Conservation (phyloP, 116 monocot species). For the Phalaenopsis hybrid region DNA sequence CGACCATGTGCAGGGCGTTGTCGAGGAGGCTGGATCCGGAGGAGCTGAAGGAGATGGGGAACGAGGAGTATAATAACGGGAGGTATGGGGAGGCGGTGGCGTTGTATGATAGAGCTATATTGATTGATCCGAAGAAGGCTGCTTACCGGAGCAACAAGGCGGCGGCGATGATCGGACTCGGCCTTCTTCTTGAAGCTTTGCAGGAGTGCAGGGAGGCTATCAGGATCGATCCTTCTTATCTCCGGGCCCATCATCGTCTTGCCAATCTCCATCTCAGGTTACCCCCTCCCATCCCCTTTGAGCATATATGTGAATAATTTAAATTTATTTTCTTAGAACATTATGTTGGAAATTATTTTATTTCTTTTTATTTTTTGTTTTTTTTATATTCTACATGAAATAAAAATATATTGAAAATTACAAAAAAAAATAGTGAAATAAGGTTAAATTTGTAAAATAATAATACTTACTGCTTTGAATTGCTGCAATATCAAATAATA, state of each 20-base stretch:
- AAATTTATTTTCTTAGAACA: no score
- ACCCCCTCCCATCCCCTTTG: neutral
- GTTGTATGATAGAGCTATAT: constrained; percentile 59
- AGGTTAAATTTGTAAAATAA: no score
- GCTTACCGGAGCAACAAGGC: constrained; percentile 71
- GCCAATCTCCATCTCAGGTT: constrained; percentile 65
- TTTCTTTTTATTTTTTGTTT: no score
- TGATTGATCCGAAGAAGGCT: constrained; percentile 40
- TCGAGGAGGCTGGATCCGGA: constrained; percentile 52
- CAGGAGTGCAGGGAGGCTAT: constrained; percentile 51
- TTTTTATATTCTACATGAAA: no score
- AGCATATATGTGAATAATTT: no score
- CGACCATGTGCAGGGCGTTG: constrained; percentile 37
- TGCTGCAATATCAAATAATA: no score
- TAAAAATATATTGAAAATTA: no score
- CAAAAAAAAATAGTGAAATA: no score
- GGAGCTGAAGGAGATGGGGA: constrained; percentile 64
- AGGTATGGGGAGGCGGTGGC: constrained; percentile 51
- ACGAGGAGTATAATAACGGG: constrained; percentile 66
- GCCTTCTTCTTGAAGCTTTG: constrained; percentile 53
- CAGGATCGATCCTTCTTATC: constrained; percentile 53
- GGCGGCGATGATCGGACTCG: constrained; percentile 48
- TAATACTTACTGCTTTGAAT: no score
- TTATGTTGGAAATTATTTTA: no score
- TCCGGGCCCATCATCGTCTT: constrained; percentile 46